Conservation (phyloP, 352 stramenopile genomes). For the Globisporangium carolinianum region DNA sequence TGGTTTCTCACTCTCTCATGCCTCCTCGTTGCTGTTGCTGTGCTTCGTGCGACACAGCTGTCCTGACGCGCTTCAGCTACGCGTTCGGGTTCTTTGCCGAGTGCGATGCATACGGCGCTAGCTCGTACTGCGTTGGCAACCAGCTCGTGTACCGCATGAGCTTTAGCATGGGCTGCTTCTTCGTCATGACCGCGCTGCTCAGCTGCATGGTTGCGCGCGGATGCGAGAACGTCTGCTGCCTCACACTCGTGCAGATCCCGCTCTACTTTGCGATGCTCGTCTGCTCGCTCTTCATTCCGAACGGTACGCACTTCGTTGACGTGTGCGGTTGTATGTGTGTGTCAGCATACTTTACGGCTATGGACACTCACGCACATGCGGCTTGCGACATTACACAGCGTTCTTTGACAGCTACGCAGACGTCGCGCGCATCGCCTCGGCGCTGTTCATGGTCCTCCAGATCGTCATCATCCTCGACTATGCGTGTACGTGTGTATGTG, state of each 20-base stretch:
- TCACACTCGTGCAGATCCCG: constrained; percentile 57
- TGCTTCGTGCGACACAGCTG: constrained; percentile 13
- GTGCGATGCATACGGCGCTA: constrained; percentile 29
- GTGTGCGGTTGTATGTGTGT: background rate
- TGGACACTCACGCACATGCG: background rate
- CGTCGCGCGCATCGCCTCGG: constrained; percentile 49
- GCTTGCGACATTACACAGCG: constrained; percentile 13
- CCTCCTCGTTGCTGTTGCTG: background rate
- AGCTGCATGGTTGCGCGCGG: constrained; percentile 39
- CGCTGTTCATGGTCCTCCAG: constrained; percentile 66
- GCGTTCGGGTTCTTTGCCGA: constrained; percentile 34
- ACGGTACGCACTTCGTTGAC: constrained; percentile 19
- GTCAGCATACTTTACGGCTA: background rate
- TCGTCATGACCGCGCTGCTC: constrained; percentile 42
- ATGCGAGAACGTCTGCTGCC: constrained; percentile 56
- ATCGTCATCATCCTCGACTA: constrained; percentile 81
- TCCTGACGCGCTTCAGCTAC: constrained; percentile 28
- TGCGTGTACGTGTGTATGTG: constrained; percentile 27
- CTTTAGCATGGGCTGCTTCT: constrained; percentile 68
- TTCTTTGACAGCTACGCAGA: constrained; percentile 68
- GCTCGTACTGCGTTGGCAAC: constrained; percentile 54
- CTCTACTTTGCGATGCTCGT: constrained; percentile 46
- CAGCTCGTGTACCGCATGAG: constrained; percentile 75
- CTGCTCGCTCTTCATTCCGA: constrained; percentile 59
- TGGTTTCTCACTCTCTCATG: background rate